A percentile compares a stretch with the other conserved stretches of the same genome.
Evolutionary conservation across 305 asterid genomes (phyloP).

Genomic region (Caryopteris hybrid): DNA sequence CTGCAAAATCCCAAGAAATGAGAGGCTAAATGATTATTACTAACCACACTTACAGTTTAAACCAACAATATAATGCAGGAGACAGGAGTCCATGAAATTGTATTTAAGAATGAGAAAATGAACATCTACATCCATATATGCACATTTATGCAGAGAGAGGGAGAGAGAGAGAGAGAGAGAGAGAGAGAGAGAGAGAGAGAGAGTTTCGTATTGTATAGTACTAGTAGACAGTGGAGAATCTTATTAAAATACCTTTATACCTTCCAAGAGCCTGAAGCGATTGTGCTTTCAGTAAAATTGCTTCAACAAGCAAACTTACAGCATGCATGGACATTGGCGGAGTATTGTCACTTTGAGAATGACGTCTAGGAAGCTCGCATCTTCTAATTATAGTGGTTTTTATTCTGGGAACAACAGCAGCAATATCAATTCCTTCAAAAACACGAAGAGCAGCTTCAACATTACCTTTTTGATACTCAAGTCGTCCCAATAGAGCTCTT

Average conservation of each 20-base stretch:
- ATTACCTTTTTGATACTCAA: constrained; percentile 92
- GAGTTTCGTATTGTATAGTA: too few species aligned
- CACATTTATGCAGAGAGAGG: background rate
- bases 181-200: too few species aligned
- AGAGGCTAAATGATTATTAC: background rate
- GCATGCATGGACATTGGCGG: constrained; percentile 63
- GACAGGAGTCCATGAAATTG: background rate
- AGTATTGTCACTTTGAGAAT: constrained; percentile 62
- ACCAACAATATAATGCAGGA: background rate
- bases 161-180: too few species aligned
- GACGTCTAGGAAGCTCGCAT: constrained; percentile 58
- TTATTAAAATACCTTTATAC: constrained; percentile 52
- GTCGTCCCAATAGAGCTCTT: constrained; percentile 88
- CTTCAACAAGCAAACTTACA: constrained; percentile 76
- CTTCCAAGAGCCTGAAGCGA: constrained; percentile 67
- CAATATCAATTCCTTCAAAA: constrained; percentile 85
- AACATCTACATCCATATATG: background rate
- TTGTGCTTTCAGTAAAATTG: constrained; percentile 73
- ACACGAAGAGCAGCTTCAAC: constrained; percentile 86
- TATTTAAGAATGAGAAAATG: background rate
- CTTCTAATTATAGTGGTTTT: constrained; percentile 52
- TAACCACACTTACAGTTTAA: background rate
- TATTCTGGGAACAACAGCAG: constrained; percentile 71
- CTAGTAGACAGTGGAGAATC: background rate
- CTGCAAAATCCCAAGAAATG: constrained; percentile 46